Percentiles rank a stretch among this genome's conserved stretches.
These are phyloP conservation scores for Solanum sejunctum DNA, from an alignment of 257 asterid species.

Conservation along the genomic window DNA sequence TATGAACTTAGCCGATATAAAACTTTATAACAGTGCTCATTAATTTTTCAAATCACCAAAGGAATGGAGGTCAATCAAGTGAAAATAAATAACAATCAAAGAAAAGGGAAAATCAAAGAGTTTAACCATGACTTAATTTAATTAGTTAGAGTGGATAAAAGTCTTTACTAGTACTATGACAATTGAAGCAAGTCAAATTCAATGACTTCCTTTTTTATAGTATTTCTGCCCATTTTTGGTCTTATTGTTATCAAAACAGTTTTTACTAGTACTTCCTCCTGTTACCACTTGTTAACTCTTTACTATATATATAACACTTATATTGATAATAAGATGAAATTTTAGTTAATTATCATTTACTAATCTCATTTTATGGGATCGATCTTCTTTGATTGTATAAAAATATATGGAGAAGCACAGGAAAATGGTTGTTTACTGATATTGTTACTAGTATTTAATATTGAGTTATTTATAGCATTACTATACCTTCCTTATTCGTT, in stretches of 20 bases:
- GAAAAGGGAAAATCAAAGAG: background rate
- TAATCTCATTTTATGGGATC: no score
- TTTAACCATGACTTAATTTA: no score
- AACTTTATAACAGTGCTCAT: background rate
- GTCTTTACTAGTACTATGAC: background rate
- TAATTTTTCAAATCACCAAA: background rate
- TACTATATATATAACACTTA: no score
- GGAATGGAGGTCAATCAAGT: background rate
- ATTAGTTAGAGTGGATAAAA: no score
- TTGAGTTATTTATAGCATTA: no score
- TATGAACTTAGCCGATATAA: background rate
- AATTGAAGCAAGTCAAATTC: background rate
- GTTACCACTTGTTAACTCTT: background rate
- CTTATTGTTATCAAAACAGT: background rate
- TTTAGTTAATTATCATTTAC: no score
- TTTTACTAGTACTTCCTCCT: background rate
- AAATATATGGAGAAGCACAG: no score
- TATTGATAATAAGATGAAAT: no score
- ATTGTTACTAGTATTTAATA: no score
- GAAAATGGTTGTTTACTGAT: no score
- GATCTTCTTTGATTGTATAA: no score
- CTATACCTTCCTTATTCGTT: no score
- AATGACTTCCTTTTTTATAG: background rate
- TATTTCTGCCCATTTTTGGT: background rate
- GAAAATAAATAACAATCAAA: background rate